Percentiles rank a stretch among this genome's conserved stretches.
Evolutionary conservation across 495 filamentous ascomycete species (phyloP).

Genomic region (Penicillium cosmopolitanum): DNA sequence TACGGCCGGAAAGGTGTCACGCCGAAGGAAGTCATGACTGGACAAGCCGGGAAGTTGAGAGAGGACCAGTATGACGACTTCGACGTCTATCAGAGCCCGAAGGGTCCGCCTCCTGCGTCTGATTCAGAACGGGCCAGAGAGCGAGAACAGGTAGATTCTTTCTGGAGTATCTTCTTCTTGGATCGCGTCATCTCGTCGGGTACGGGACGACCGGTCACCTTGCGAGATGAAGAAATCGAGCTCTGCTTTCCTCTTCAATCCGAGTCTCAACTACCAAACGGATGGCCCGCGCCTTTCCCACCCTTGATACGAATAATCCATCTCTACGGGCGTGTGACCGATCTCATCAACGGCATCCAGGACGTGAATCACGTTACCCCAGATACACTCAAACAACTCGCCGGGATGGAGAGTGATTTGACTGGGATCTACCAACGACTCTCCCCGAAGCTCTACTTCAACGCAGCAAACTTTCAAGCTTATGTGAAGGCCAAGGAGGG

Average conservation of each 20-base stretch:
- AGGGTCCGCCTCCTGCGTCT: slow-evolving; percentile 22
- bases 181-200: slow-evolving; percentile 85
- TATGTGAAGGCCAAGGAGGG: slow-evolving; percentile 78
- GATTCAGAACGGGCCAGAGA: slow-evolving; percentile 58
- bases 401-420: slow-evolving; percentile 74
- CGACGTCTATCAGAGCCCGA: slow-evolving; percentile 29
- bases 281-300: slow-evolving; percentile 77
- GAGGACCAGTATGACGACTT: slow-evolving; percentile 49
- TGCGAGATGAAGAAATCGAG: slow-evolving; percentile 82
- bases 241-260: slow-evolving; percentile 69
- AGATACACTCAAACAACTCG: slow-evolving; percentile 69
- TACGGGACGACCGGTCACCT: slow-evolving; percentile 76
- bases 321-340: slow-evolving; percentile 79
- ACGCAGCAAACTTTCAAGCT: slow-evolving; percentile 74
- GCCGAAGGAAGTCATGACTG: slow-evolving; percentile 54
- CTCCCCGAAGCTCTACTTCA: slow-evolving; percentile 74
- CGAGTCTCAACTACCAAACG: slow-evolving; percentile 57
- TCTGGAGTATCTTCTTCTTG: slow-evolving; percentile 85
- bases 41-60: slow-evolving; percentile 44
- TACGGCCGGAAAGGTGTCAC: slow-evolving; percentile 58
- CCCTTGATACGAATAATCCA: slow-evolving; percentile 80
- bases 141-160: slow-evolving; percentile 77
- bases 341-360: slow-evolving; percentile 81
- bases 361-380: slow-evolving; percentile 72
- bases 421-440: slow-evolving; percentile 78